A percentile compares a stretch with the other conserved stretches of the same genome.
phyloP scores from a whole-genome alignment of 345 rosid species.

The Turnera subulata region DNA sequence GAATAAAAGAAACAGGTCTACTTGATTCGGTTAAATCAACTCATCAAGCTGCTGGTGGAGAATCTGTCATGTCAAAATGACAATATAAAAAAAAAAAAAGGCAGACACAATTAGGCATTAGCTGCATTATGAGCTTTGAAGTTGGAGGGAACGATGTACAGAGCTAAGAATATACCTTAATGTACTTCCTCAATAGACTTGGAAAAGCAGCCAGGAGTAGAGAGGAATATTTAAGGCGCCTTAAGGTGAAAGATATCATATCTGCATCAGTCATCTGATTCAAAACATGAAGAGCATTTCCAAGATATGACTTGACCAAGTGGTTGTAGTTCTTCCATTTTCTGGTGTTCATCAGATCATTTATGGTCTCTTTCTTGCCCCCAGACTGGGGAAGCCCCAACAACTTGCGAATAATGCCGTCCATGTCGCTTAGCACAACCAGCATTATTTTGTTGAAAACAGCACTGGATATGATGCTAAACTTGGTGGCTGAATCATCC shows the following conservation, averaged over 20 bases:
- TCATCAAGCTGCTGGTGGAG: too few relatives aligned
- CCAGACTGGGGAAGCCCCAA: slow-evolving; percentile 68
- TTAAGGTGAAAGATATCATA: slow-evolving; percentile 79
- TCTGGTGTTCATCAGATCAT: slow-evolving; percentile 50
- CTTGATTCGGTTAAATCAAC: too few relatives aligned
- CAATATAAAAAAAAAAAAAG: too few relatives aligned
- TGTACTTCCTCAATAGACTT: slow-evolving; percentile 69
- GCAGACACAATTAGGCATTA: too few relatives aligned
- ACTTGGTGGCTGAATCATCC: slow-evolving; percentile 41
- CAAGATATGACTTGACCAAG: slow-evolving; percentile 89
- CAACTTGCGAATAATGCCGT: slow-evolving; percentile 67
- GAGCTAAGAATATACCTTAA: slow-evolving; percentile 66
- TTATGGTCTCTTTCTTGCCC: slow-evolving; percentile 74
- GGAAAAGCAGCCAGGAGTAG: slow-evolving; percentile 79
- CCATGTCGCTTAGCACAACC: slow-evolving; percentile 76
- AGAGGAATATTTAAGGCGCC: slow-evolving; percentile 71
- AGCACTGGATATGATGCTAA: slow-evolving; percentile 66
- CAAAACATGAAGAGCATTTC: slow-evolving; percentile 80
- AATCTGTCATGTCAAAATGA: too few relatives aligned
- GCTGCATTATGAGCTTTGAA: background rate
- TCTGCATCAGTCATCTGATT: slow-evolving; percentile 93
- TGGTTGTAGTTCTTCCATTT: slow-evolving; percentile 86
- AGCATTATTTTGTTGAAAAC: slow-evolving; percentile 88
- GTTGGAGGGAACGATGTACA: slow-evolving; percentile 1
- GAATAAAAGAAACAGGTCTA: too few relatives aligned